Evolutionary conservation across 139 green algal species (phyloP), one percentile per base, ranked within the genome.

Genomic region (Nannochloris sp.): DNA sequence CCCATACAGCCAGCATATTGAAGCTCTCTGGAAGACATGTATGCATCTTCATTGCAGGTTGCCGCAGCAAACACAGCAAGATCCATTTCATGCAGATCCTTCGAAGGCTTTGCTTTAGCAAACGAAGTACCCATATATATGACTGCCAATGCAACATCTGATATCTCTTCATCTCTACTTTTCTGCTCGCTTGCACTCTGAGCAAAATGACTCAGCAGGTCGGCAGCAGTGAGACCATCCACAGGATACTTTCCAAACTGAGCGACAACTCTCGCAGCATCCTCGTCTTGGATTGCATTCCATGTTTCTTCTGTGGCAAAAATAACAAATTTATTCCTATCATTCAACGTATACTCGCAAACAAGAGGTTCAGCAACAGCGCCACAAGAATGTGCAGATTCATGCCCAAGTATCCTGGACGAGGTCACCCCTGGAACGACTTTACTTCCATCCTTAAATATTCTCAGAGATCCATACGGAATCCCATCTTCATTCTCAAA

Each of bases 301-400:
- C 82, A 90, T 63, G 88, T 51, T 2, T 80, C 82, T 27, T 87
- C 80, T 5, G 77, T 83, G 6, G 70, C 83, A 71, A 89, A 37
- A n/a, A 89, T 71, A 60, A 86, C n/a, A 63, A 84, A 83, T 44
- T 78, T 51, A 58, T 82, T 79, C 1, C 66, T 59, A 10, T 62
- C 44, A 1, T 31, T 57, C 11, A 71, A 68, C 14, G 48, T 51
- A 54, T 68, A 55, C 16, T 27, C 51, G 36, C 49, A 70, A 27
- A 67, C 60, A 18, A 37, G 25, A 15, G 66, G 72, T 23, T 69
- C 51, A 4, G 37, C 23, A 15, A 43, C 65, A 4, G 73, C 78
- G 15, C 62, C 71, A 44, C 72, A 54, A 3, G 48, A 34, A 43
- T 68, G 67, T 4, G 67, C 69, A 21, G 46, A 64, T 40, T 71